Percentiles rank a stretch among this genome's conserved stretches.
Conservation (phyloP, 441 rosid species). For the Syzygium syzygioides region DNA sequence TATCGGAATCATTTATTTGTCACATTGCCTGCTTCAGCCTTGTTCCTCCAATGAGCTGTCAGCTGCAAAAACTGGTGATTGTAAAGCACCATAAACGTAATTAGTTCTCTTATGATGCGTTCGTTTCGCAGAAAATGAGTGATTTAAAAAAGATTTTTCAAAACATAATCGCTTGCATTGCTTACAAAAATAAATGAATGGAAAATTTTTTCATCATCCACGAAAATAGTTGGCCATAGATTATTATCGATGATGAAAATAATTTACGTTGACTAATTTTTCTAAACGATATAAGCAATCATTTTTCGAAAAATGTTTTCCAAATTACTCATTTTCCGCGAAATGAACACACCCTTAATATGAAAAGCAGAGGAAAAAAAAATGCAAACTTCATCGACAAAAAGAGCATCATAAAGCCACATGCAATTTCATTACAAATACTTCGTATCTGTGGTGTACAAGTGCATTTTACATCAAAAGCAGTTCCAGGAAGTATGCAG, state of each 20-base stretch:
- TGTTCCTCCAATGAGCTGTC: not conserved
- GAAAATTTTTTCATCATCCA: too few relatives aligned
- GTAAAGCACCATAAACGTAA: not conserved
- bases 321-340: too few relatives aligned
- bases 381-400: not conserved
- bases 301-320: too few relatives aligned
- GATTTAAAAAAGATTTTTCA: too few relatives aligned
- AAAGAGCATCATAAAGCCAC: not conserved
- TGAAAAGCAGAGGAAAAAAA: not conserved
- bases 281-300: too few relatives aligned
- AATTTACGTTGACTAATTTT: too few relatives aligned
- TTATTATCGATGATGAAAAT: too few relatives aligned
- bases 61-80: not conserved
- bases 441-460: not conserved
- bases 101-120: not conserved
- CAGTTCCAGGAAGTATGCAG: not conserved
- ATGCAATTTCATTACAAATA: not conserved
- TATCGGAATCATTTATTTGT: not conserved
- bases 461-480: not conserved
- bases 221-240: too few relatives aligned
- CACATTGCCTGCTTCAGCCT: not conserved
- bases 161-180: too few relatives aligned
- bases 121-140: too few relatives aligned
- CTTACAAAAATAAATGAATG: too few relatives aligned
- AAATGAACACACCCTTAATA: not conserved